phyloP scores from a whole-genome alignment of 2,329 filamentous ascomycete genomes.

The Aaosphaeria pasadenensis region DNA sequence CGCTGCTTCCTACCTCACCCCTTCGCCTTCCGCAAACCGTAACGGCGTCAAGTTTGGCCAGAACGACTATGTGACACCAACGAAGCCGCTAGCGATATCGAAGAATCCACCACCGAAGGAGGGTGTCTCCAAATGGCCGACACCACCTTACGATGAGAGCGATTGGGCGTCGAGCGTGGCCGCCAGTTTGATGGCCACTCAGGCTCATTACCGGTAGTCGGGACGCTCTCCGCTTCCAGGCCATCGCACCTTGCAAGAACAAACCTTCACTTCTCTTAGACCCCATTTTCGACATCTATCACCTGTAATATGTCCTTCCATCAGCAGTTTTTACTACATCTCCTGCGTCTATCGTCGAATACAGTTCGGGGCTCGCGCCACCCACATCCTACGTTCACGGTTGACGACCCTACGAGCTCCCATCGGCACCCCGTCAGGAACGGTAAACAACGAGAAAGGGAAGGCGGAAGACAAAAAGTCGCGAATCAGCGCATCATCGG shows the following conservation, averaged over 20 bases:
- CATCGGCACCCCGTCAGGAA: slow-evolving; percentile 33
- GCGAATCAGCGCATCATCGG: slow-evolving; percentile 22
- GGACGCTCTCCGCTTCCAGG: neutral
- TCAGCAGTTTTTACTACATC: slow-evolving; percentile 16
- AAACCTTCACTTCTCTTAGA: slow-evolving; percentile 22
- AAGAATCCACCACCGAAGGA: slow-evolving; percentile 40
- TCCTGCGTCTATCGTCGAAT: slow-evolving; percentile 23
- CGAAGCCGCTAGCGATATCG: slow-evolving; percentile 69
- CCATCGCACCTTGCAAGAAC: slow-evolving; percentile 7
- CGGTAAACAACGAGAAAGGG: slow-evolving; percentile 27
- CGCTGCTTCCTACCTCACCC: slow-evolving; percentile 65
- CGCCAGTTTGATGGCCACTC: slow-evolving; percentile 58
- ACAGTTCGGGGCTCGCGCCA: slow-evolving; percentile 20
- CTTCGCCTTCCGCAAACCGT: slow-evolving; percentile 76
- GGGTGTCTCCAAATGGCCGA: slow-evolving; percentile 76
- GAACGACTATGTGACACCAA: slow-evolving; percentile 58
- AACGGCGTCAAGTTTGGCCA: slow-evolving; percentile 73
- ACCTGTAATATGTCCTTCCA: slow-evolving; percentile 27
- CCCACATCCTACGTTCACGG: slow-evolving; percentile 16
- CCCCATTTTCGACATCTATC: slow-evolving; percentile 26
- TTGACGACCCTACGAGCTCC: slow-evolving; percentile 32
- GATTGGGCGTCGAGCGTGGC: slow-evolving; percentile 86
- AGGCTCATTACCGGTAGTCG: slow-evolving; percentile 34
- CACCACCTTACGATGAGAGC: slow-evolving; percentile 88
- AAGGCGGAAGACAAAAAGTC: slow-evolving; percentile 17